Conservation (phyloP, 192 early-diverging fungal species). For the Entomortierella parvispora region DNA sequence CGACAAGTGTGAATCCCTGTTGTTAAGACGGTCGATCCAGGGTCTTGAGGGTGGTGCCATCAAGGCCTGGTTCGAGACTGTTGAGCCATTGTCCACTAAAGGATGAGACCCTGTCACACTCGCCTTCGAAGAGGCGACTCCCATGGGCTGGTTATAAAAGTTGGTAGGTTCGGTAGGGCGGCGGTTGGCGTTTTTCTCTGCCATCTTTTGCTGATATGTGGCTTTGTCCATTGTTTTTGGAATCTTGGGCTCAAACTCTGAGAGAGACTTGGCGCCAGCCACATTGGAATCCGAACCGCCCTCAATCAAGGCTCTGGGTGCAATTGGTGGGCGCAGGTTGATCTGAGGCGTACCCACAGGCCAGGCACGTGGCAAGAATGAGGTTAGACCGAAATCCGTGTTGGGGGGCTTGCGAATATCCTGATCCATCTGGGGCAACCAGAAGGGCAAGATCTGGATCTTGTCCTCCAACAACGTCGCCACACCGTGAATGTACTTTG, state of each 20-base stretch:
- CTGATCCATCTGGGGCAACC: slow-evolving; percentile 58
- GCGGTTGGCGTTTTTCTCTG: slow-evolving; percentile 46
- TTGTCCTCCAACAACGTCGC: slow-evolving; percentile 72
- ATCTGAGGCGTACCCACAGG: slow-evolving; percentile 41
- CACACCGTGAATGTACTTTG: slow-evolving; percentile 88
- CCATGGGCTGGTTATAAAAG: slow-evolving; percentile 40
- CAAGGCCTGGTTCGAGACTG: slow-evolving; percentile 11
- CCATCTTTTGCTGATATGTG: slow-evolving; percentile 45
- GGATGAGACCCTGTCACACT: slow-evolving; percentile 33
- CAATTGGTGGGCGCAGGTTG: slow-evolving; percentile 13
- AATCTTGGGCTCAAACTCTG: slow-evolving; percentile 51
- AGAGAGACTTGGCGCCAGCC: slow-evolving; percentile 35
- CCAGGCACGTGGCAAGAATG: slow-evolving; percentile 34
- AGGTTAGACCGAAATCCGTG: slow-evolving; percentile 41
- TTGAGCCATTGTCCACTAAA: slow-evolving; percentile 21
- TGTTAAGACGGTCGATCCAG: slow-evolving; percentile 45
- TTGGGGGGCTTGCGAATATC: slow-evolving; percentile 51
- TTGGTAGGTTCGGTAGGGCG: slow-evolving; percentile 2
- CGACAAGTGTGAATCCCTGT: slow-evolving; percentile 21
- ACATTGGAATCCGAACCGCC: slow-evolving; percentile 8
- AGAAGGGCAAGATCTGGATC: slow-evolving; percentile 70
- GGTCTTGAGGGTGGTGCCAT: slow-evolving; percentile 32
- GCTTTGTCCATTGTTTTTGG: slow-evolving; percentile 52
- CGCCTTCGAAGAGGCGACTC: slow-evolving; percentile 9
- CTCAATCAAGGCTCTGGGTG: slow-evolving; percentile 16